phyloP scores from a whole-genome alignment of 441 rosid species.

The Pelargonium cotyledonis region DNA sequence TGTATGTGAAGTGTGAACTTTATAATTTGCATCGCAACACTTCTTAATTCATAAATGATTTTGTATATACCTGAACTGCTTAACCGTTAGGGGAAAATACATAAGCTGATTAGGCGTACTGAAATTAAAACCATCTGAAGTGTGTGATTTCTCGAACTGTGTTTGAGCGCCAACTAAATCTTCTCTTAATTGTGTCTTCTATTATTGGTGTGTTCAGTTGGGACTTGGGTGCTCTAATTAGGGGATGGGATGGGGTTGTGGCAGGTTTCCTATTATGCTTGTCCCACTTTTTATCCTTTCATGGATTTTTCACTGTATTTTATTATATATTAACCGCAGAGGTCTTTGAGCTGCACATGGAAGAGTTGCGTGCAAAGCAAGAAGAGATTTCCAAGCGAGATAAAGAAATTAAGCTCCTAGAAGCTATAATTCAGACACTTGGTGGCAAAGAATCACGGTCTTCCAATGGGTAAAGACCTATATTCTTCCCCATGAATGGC shows the following conservation, averaged over 20 bases:
- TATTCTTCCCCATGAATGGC: background rate
- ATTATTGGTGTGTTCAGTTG: too few relatives aligned
- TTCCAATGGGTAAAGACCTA: slow-evolving; percentile 17
- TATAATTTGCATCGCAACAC: background rate
- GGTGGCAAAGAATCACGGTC: slow-evolving; percentile 56
- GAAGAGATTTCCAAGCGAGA: slow-evolving; percentile 77
- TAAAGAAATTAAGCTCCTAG: slow-evolving; percentile 76
- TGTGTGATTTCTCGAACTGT: background rate
- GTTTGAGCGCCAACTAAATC: background rate
- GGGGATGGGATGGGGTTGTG: too few relatives aligned
- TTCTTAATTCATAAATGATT: background rate
- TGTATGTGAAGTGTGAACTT: background rate
- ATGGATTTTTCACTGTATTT: background rate
- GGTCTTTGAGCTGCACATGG: slow-evolving; percentile 86
- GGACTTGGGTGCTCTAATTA: too few relatives aligned
- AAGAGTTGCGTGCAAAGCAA: slow-evolving; percentile 79
- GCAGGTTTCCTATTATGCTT: too few relatives aligned
- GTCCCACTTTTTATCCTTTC: too few relatives aligned
- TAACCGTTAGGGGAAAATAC: background rate
- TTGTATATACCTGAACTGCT: background rate
- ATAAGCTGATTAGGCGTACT: background rate
- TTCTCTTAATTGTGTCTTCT: too few relatives aligned
- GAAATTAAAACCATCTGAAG: background rate
- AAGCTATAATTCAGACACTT: slow-evolving; percentile 89
- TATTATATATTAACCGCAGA: slow-evolving; percentile 35